Evolutionary conservation across 306 rosid genomes (phyloP), one percentile per base, ranked within the genome.

Genomic region (Albizia julibrissin): DNA sequence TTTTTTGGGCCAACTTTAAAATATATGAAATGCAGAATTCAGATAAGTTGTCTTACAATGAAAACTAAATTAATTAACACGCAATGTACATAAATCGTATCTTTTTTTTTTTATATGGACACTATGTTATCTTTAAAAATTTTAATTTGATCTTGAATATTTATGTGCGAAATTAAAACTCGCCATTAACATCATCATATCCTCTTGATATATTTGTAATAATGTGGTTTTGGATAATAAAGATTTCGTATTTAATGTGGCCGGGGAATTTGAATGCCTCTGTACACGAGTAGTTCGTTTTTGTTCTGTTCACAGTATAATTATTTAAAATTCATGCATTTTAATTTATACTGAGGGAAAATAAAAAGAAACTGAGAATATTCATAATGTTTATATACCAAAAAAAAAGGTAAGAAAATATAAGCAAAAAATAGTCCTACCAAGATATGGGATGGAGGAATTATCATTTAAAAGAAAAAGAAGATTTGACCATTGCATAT

Each of bases 181-280:
- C 14, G 40, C 12, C 11, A 40, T 76, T 76, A 24, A 71, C 8
- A 12, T 70, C 33, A 10, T 67, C n/a, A 26, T 69, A 27, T 75
- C 7, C 47, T 82, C 72, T 40, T 67, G 44, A 42, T 59, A 58
- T 56, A 47, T 71, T 44, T 71, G 66, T 54, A 39, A 54, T 82
- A 54, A 82, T 31, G 43, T 56, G 18, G 50, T 42, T 82, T 76
- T 68, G 77, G 77, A 52, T 67, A 40, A 4, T 27, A 31, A 66
- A 75, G 71, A 68, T 75, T 27, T 75, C 76, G 69, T 67, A 66
- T 42, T 82, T 3, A 61, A 56, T 42, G 34, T 19, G 26, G 61
- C 21, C 44, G 29, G 43, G 61, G 50, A 67, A 68, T 47, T 76
- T 81, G 49, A 81, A 81, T 75, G 69, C 68, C 49, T 52, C 3